Evolutionary conservation across 371 early-diverging fungal species (phyloP), one percentile per base, ranked within the genome.

Genomic region (Basidiobolus meristosporus): DNA sequence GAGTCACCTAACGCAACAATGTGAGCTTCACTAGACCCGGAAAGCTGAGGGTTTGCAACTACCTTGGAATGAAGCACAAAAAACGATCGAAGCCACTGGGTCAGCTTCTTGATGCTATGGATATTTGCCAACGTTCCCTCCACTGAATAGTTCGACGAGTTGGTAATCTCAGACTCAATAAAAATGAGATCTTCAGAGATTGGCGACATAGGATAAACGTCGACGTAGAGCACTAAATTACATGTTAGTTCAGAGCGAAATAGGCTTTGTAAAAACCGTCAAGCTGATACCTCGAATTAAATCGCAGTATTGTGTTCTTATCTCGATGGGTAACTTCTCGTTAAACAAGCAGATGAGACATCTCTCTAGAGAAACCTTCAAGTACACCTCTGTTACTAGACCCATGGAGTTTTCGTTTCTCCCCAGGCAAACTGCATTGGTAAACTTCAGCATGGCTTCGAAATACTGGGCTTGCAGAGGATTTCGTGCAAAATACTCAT

Each of bases 271-370:
- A n/a, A n/a, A n/a, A n/a, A n/a, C n/a, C n/a, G n/a, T n/a, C n/a
- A n/a, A n/a, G n/a, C 53, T 53, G 7, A 54, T 36, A 63, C 65
- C 63, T 62, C 52, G 40, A 7, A 70, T 34, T 34, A 59, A 29
- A 46, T 66, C 57, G 35, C 59, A 58, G 41, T 58, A 65, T 10
- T 42, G 46, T 1, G 61, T 52, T 12, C 63, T 44, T 4, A 66
- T 45, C 12, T 33, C 43, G 16, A 37, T 39, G 0, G 67, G 67
- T 2, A 70, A 35, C 7, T 45, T 43, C 7, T 50, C 42, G 37
- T 59, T 49, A 19, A 53, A 51, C 11, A 70, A 2, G 18, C 59
- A 59, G 9, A 52, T 36, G 2, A 57, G 32, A 41, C 67, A 66
- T 6, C 55, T 53, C 28, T 63, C 50, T 19, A 59, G 39, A 4